Evolutionary conservation across 2,329 filamentous ascomycete genomes (phyloP).

Genomic region (Stemphylium lycopersici): DNA sequence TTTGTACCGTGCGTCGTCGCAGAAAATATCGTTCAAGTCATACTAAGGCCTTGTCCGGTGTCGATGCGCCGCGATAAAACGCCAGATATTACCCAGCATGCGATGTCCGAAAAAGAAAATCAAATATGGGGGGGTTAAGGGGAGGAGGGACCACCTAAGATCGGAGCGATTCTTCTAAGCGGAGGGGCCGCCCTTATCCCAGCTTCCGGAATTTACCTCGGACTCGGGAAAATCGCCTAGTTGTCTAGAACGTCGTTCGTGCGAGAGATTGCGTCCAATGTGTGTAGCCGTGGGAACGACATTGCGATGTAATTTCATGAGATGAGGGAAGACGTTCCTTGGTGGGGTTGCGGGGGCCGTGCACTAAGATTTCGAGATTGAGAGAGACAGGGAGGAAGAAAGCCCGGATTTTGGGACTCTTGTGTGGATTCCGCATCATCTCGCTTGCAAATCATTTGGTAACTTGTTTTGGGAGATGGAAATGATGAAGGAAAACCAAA

Average conservation of each 20-base stretch:
- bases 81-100: constrained; percentile 9
- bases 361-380: constrained; percentile 37
- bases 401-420: constrained; percentile 25
- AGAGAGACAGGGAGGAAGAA: not conserved
- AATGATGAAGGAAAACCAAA: not conserved
- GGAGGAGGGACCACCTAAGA: constrained; percentile 1
- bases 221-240: constrained; percentile 1
- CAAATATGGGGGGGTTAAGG: constrained; percentile 5
- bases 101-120: constrained; percentile 4
- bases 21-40: constrained; percentile 2
- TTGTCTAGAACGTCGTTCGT: constrained; percentile 1
- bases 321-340: constrained; percentile 34
- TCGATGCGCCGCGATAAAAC: constrained; percentile 10
- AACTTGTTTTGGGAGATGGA: not conserved
- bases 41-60: constrained; percentile 8
- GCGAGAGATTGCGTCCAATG: constrained; percentile 21
- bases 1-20: constrained; percentile 2
- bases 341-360: constrained; percentile 34
- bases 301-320: constrained; percentile 44
- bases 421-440: constrained; percentile 45
- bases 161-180: constrained; percentile 5
- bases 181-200: not conserved
- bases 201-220: constrained; percentile 8
- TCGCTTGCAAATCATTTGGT: constrained; percentile 37
- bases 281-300: constrained; percentile 24